A percentile compares a stretch with the other conserved stretches of the same genome.
Conservation (phyloP, 2,329 filamentous ascomycete genomes). For the Colletotrichum sp. region DNA sequence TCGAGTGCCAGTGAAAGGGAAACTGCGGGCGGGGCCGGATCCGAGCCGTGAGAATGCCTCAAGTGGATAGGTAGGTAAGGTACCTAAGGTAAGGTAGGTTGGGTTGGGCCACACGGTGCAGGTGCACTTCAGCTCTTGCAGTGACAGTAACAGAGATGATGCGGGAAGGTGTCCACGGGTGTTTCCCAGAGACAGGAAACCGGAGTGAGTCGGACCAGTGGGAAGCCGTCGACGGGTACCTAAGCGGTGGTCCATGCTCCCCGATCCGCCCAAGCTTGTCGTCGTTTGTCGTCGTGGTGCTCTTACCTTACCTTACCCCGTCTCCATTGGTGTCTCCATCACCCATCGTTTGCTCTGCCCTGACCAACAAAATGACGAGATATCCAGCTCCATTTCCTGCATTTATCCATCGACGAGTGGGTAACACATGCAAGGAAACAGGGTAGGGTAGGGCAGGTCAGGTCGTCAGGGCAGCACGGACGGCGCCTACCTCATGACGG, state of each 20-base stretch:
- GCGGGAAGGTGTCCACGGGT: too few species aligned
- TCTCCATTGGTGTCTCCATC: neutral
- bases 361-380: constrained; percentile 16
- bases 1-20: neutral
- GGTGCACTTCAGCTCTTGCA: neutral
- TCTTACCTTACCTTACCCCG: neutral
- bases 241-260: constrained; percentile 20
- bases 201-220: constrained; percentile 4
- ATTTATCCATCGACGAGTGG: constrained; percentile 1
- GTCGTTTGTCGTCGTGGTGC: neutral
- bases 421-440: neutral
- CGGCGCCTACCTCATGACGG: neutral
- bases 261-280: neutral
- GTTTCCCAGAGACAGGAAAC: constrained; percentile 11
- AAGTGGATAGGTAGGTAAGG: neutral
- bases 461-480: neutral
- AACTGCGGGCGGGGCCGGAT: neutral
- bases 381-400: neutral
- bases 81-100: too few species aligned
- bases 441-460: neutral
- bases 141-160: too few species aligned
- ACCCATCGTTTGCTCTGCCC: neutral
- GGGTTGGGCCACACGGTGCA: neutral
- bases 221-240: neutral
- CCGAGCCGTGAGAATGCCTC: neutral